Base-by-base conservation (phyloP, 2,329 filamentous ascomycete genomes). In the Penicillium sp. region DNA sequence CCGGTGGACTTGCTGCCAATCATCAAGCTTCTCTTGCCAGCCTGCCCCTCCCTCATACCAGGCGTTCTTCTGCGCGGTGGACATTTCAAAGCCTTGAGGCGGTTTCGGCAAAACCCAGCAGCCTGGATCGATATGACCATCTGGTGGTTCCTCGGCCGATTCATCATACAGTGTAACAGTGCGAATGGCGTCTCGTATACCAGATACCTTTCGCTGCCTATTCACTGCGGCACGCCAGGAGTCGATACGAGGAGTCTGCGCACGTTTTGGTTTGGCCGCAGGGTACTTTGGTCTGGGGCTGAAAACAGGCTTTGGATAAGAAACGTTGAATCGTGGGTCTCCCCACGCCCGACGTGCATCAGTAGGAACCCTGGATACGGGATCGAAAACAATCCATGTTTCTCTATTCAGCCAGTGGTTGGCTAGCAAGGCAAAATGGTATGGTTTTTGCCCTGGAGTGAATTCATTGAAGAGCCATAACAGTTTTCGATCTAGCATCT, bases 371-470 rank as follows among this genome's bases (percentile, higher is more conserved):
- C 76, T 68, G 29, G 73, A 77, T n/a, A 70, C 60, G 9, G 75
- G 74, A 55, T 77, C 75, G 41, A 70, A 67, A 29, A 78, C 73
- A 21, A 74, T 47, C 75, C 74, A 77, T 1, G 75, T 77, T 33
- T 71, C 65, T 41, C 60, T 68, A 53, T 77, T 78, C n/a, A 78
- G 50, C 75, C 75, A 78, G 55, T 77, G 76, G 48, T 76, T 77
- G 33, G 74, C 70, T 41, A 77, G 68, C 23, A 75, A 57, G 25
- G 72, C 65, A 54, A 77, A 77, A 57, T 77, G 73, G 52, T 72
- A 77, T 6, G 75, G 70, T 57, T 72, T 75, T 47, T 72, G 68
- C 10, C 75, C 76, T 6, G 76, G 75, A 6, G 69, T 73, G 23
- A 72, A 67, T 57, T 78, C 74, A 41, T 70, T 64, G 31, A 69